Conservation (phyloP, 352 stramenopile species). For the Pythium biforme region DNA sequence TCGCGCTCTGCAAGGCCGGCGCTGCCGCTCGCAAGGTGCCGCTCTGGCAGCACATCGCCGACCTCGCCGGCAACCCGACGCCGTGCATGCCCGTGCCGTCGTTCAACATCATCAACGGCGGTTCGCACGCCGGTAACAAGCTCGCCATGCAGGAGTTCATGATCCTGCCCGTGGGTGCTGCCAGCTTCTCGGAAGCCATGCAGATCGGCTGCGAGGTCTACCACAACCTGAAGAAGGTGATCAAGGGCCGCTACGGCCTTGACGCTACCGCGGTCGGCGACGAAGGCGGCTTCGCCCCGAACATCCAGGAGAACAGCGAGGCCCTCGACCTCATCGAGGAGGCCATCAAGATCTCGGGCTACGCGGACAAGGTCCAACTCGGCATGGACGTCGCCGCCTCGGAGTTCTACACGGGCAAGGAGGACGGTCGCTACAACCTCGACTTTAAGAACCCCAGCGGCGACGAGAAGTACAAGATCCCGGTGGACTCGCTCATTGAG, state of each 20-base stretch:
- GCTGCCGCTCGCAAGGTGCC: conserved; percentile 94
- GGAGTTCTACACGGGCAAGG: conserved; percentile 96
- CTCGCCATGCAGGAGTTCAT: conserved; percentile 99
- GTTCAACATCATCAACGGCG: conserved; percentile 99
- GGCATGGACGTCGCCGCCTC: conserved; percentile 98
- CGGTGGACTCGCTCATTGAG: conserved; percentile 93
- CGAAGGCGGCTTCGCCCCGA: conserved; percentile 98
- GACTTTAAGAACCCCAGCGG: conserved; percentile 96
- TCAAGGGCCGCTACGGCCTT: conserved; percentile 97
- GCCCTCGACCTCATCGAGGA: conserved; percentile 97
- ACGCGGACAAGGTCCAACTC: conserved; percentile 96
- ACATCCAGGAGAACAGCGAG: conserved; percentile 96
- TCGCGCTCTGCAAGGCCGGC: conserved; percentile 96
- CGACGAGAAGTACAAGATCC: conserved; percentile 88
- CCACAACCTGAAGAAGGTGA: conserved; percentile 98
- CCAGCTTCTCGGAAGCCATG: conserved; percentile 94
- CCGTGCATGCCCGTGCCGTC: conserved; percentile 95
- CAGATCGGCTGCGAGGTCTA: conserved; percentile 98
- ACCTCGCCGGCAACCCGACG: conserved; percentile 96
- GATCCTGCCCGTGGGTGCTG: conserved; percentile 93
- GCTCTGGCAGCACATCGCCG: conserved; percentile 97
- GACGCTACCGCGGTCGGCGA: conserved; percentile 99
- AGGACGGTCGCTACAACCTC: conserved; percentile 97
- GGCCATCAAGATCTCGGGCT: conserved; percentile 95
- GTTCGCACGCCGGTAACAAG: conserved; percentile 98